These are phyloP conservation scores for Trichoderma aggressivum DNA, from an alignment of 2,329 filamentous ascomycete genomes.

Conservation along the genomic window DNA sequence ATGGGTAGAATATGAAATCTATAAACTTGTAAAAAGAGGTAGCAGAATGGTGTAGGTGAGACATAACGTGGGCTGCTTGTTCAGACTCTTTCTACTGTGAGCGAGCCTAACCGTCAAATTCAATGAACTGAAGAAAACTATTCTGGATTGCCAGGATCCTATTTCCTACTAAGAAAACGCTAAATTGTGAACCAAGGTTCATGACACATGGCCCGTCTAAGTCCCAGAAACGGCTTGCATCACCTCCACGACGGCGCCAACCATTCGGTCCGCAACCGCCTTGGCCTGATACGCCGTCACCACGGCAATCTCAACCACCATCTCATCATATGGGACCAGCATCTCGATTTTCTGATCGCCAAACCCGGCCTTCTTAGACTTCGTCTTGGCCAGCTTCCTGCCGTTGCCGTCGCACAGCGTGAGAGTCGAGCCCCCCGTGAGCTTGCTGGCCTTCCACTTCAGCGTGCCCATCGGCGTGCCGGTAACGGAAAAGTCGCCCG, in stretches of 20 bases:
- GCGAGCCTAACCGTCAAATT: not conserved
- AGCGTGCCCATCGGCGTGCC: not conserved
- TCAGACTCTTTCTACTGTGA: not conserved
- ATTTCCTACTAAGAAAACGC: not conserved
- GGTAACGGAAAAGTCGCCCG: not conserved
- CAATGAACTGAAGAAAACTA: not conserved
- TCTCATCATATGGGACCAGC: not conserved
- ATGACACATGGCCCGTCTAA: slow-evolving; percentile 4
- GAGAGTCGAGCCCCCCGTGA: not conserved
- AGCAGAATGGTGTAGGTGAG: not conserved
- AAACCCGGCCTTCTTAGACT: not conserved
- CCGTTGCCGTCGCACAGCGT: not conserved
- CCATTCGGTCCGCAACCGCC: not conserved
- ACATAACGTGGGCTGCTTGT: too few relatives aligned
- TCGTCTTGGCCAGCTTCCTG: slow-evolving; percentile 3
- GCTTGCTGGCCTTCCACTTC: not conserved
- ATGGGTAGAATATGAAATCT: not conserved
- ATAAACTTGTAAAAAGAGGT: not conserved
- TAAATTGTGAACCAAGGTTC: not conserved
- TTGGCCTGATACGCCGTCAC: not conserved
- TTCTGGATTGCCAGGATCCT: not conserved
- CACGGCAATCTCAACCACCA: not conserved
- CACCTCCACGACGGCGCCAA: not conserved
- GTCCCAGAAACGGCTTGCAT: not conserved
- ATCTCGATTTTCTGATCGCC: not conserved